Evolutionary conservation across 257 asterid genomes (phyloP).

Genomic region (Echium plantagineum): DNA sequence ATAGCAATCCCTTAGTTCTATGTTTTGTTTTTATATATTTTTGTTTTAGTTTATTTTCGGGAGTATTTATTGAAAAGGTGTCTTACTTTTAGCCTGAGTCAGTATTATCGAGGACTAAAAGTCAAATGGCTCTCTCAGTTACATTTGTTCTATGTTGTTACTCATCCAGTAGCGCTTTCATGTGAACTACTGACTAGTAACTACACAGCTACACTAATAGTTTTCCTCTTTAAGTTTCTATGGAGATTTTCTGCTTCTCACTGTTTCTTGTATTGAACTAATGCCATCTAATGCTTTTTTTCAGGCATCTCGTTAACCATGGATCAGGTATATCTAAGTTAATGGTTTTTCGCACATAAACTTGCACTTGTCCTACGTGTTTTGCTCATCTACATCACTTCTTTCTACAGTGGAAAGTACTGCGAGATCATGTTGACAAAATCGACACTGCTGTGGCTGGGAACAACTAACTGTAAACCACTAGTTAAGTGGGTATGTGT

Average conservation of each 20-base stretch:
- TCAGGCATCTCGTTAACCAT: slow-evolving; percentile 63
- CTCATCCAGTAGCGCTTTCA: not conserved
- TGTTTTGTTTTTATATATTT: too few species aligned
- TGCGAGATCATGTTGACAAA: slow-evolving; percentile 64
- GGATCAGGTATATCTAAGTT: slow-evolving; percentile 51
- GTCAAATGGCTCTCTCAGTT: too few species aligned
- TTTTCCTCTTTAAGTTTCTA: not conserved
- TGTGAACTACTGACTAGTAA: too few species aligned
- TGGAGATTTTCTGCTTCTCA: not conserved
- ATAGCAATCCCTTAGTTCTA: too few species aligned
- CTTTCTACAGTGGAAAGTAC: slow-evolving; percentile 61
- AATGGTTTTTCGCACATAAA: not conserved
- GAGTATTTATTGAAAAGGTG: too few species aligned
- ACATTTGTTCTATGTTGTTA: not conserved
- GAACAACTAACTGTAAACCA: not conserved
- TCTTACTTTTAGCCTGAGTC: too few species aligned
- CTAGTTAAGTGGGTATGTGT: not conserved
- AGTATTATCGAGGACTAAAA: not conserved
- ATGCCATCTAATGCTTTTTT: not conserved
- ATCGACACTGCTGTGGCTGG: slow-evolving; percentile 42
- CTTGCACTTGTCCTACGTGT: not conserved
- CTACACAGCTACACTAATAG: too few species aligned
- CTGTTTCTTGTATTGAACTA: not conserved
- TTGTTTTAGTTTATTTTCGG: too few species aligned
- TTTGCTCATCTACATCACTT: not conserved